These are phyloP conservation scores for Diddensiella caesifluorescens DNA, from an alignment of 805 yeast species.

Conservation along the genomic window DNA sequence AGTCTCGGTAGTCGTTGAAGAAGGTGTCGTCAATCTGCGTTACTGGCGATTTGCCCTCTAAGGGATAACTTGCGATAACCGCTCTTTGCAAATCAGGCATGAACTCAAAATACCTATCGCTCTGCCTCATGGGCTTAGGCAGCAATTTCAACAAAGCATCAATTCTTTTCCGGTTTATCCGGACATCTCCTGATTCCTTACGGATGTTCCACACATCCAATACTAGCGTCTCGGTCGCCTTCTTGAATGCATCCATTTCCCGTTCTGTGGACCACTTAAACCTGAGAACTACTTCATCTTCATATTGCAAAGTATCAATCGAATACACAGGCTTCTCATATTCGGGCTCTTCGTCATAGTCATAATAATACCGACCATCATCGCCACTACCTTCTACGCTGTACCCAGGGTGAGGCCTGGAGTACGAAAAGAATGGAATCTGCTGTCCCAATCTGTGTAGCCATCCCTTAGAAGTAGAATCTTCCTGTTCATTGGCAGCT, in stretches of 20 bases:
- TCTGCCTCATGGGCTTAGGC: conserved; percentile 22
- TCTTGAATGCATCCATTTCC: conserved; percentile 21
- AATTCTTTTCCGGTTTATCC: conserved; percentile 20
- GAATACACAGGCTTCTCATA: background rate
- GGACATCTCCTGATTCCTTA: conserved; percentile 21
- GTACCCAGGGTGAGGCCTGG: background rate
- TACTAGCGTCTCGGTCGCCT: conserved; percentile 23
- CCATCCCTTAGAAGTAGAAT: conserved; percentile 4
- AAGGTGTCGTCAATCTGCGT: conserved; percentile 37
- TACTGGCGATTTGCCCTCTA: conserved; percentile 4
- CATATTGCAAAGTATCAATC: conserved; percentile 34
- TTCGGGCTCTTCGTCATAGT: background rate
- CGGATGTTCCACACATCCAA: conserved; percentile 26
- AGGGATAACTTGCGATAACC: conserved; percentile 24
- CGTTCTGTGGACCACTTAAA: conserved; percentile 26
- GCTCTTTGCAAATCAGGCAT: conserved; percentile 28
- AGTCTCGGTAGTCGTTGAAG: conserved; percentile 63
- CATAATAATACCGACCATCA: background rate
- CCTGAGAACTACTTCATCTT: conserved; percentile 42
- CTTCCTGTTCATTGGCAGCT: background rate
- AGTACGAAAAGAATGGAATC: conserved; percentile 11
- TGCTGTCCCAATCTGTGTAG: conserved; percentile 13
- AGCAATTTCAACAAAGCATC: conserved; percentile 21
- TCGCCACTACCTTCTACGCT: background rate
- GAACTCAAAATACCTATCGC: conserved; percentile 14